These are phyloP conservation scores for Aleurites moluccanus DNA, from an alignment of 441 rosid species.

Conservation along the genomic window DNA sequence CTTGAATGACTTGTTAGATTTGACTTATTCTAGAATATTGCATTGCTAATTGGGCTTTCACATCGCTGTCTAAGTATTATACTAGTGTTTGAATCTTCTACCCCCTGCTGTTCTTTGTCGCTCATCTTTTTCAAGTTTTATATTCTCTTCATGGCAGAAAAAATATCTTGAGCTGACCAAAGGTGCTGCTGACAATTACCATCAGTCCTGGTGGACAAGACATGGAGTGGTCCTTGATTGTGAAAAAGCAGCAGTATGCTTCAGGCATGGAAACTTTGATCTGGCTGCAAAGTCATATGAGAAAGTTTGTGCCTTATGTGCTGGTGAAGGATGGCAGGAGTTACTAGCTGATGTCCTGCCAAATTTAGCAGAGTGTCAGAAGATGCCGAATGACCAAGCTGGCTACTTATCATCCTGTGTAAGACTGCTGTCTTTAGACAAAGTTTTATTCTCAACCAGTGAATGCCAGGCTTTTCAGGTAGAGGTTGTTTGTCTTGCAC, in stretches of 20 bases:
- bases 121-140: slow-evolving; percentile 17
- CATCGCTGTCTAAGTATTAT: background rate
- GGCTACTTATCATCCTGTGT: slow-evolving; percentile 96
- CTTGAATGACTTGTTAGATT: background rate
- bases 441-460: slow-evolving; percentile 75
- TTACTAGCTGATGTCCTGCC: slow-evolving; percentile 95
- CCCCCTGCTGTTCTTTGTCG: background rate
- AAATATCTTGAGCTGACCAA: slow-evolving; percentile 87
- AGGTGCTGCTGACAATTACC: slow-evolving; percentile 98
- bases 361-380: slow-evolving; percentile 94
- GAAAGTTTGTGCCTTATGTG: slow-evolving; percentile 94
- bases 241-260: slow-evolving; percentile 96
- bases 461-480: slow-evolving; percentile 96
- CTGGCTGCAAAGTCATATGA: slow-evolving; percentile 97
- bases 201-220: slow-evolving; percentile 99
- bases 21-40: background rate
- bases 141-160: slow-evolving; percentile 57
- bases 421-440: slow-evolving; percentile 85
- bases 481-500: slow-evolving; percentile 87
- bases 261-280: slow-evolving; percentile 85
- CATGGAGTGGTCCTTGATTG: slow-evolving; percentile 99
- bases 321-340: slow-evolving; percentile 99
- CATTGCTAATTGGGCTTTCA: background rate
- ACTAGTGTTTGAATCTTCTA: background rate
- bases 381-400: slow-evolving; percentile 87